A percentile compares a stretch with the other conserved stretches of the same genome.
Evolutionary conservation across 2,329 filamentous ascomycete genomes (phyloP).

Genomic region (Triangularia verruculosa): DNA sequence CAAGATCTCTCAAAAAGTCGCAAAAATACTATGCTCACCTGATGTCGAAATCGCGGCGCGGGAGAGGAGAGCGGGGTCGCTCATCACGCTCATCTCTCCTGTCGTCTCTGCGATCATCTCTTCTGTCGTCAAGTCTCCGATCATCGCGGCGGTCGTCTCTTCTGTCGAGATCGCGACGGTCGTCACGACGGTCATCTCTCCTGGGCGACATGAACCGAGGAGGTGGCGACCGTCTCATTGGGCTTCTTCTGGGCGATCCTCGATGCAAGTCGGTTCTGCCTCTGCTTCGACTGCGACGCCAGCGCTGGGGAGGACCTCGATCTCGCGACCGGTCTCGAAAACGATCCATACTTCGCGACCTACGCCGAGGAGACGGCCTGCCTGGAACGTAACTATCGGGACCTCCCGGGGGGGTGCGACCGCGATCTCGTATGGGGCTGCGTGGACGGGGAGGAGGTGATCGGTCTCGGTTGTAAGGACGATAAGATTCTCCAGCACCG

Average conservation of each 20-base stretch:
- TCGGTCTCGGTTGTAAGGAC: conserved; percentile 49
- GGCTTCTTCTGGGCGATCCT: conserved; percentile 33
- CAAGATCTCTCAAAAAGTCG: neutral
- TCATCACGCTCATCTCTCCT: conserved; percentile 28
- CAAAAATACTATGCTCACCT: conserved; percentile 23
- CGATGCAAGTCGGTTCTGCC: conserved; percentile 37
- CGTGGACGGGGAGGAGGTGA: conserved; percentile 28
- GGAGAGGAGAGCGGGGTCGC: conserved; percentile 37
- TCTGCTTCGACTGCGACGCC: conserved; percentile 40
- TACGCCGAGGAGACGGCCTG: conserved; percentile 40
- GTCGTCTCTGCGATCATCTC: conserved; percentile 1
- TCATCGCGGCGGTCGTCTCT: conserved; percentile 18
- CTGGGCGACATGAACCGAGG: conserved; percentile 39
- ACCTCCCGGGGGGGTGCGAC: conserved; percentile 29
- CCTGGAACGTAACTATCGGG: conserved; percentile 44
- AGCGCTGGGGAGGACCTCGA: conserved; percentile 39
- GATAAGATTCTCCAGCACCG: conserved; percentile 60
- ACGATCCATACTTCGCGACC: conserved; percentile 42
- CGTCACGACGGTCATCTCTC: conserved; percentile 35
- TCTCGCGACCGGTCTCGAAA: conserved; percentile 33
- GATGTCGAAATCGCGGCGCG: conserved; percentile 37
- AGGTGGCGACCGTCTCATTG: conserved; percentile 33
- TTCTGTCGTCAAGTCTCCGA: neutral
- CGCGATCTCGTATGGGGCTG: conserved; percentile 34
- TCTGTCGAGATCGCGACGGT: conserved; percentile 4